phyloP scores from a whole-genome alignment of 331 rosid genomes.

The Arachis monticola region DNA sequence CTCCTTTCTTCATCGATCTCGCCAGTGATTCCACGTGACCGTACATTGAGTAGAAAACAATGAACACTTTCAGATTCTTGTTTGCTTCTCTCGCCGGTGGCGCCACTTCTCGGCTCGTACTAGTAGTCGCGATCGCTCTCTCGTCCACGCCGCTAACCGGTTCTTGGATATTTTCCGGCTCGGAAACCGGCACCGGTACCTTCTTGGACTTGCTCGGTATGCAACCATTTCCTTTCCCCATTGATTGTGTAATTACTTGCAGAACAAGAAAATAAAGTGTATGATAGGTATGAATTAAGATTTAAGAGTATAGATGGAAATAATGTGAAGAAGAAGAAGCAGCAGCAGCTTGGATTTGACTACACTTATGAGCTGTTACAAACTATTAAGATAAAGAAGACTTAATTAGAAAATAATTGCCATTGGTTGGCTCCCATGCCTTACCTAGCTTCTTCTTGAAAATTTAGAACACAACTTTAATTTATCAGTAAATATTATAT shows the following conservation, averaged over 20 bases:
- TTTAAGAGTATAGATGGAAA: no score
- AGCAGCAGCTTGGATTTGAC: conserved; percentile 43
- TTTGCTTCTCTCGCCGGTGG: conserved; percentile 20
- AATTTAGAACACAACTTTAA: no score
- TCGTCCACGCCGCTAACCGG: conserved; percentile 47
- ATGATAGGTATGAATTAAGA: no score
- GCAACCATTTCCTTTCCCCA: conserved; percentile 93
- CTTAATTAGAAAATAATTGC: conserved; percentile 25
- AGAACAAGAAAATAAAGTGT: conserved; percentile 20
- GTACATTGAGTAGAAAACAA: conserved; percentile 83
- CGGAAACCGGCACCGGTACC: conserved; percentile 45
- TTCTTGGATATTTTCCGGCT: conserved; percentile 36
- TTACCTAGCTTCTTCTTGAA: no score
- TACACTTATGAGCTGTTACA: conserved; percentile 46
- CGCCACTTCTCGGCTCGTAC: conserved; percentile 35
- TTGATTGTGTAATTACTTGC: conserved; percentile 26
- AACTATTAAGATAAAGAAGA: conserved; percentile 6
- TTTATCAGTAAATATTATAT: no score
- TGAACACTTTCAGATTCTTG: conserved; percentile 56
- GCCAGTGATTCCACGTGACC: conserved; percentile 86
- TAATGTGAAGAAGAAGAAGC: neutral
- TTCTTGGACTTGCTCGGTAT: conserved; percentile 68
- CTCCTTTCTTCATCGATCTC: conserved; percentile 64
- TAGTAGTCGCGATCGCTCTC: neutral
- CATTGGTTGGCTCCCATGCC: no score